Conservation (phyloP, 179 eudicot genomes). For the Drosera spatulata region DNA sequence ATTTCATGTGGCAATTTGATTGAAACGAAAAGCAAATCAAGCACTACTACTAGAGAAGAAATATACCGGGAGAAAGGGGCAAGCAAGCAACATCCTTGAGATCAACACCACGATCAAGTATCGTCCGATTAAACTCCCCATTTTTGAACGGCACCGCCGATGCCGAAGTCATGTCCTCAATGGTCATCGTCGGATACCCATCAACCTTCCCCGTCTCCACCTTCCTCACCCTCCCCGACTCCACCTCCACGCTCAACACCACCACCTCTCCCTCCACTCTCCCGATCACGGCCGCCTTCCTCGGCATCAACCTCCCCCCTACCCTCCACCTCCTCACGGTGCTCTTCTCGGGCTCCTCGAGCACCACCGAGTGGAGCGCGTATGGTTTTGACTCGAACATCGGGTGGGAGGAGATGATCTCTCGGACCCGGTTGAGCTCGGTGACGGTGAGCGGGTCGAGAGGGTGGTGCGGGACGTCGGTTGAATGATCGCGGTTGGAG, state of each 20-base stretch:
- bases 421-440: conserved; percentile 45
- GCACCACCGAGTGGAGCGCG: conserved; percentile 58
- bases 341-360: conserved; percentile 56
- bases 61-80: conserved; percentile 48
- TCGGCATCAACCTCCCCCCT: conserved; percentile 52
- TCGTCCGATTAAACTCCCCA: conserved; percentile 61
- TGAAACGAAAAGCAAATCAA: not conserved
- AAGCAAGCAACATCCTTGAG: conserved; percentile 66
- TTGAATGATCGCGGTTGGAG: conserved; percentile 19
- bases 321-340: conserved; percentile 47
- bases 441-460: conserved; percentile 75
- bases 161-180: conserved; percentile 60
- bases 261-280: conserved; percentile 42
- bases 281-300: conserved; percentile 60
- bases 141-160: conserved; percentile 55
- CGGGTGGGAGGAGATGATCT: conserved; percentile 32
- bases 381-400: conserved; percentile 27
- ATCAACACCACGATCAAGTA: conserved; percentile 61
- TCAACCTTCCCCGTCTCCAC: conserved; percentile 21
- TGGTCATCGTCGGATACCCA: conserved; percentile 80
- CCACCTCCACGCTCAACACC: conserved; percentile 45
- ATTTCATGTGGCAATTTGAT: not conserved
- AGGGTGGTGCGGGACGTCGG: conserved; percentile 63
- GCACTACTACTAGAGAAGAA: not conserved
- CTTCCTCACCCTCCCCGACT: conserved; percentile 29